Conservation (phyloP, 805 yeast genomes). For the Grigorovia jiainica region DNA sequence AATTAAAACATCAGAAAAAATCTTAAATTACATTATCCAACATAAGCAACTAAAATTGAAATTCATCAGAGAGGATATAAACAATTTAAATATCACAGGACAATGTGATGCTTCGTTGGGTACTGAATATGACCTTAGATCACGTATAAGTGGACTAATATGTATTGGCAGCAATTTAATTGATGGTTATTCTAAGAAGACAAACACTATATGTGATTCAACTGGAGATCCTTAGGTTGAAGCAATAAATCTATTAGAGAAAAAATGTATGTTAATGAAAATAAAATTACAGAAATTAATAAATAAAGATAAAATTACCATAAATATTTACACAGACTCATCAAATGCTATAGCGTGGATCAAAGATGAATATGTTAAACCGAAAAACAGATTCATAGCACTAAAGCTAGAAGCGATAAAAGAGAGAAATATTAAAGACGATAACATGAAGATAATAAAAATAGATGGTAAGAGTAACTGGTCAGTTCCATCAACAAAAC, state of each 20-base stretch:
- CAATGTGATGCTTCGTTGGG: constrained; percentile 1
- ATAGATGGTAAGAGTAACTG: background rate
- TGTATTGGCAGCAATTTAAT: constrained; percentile 1
- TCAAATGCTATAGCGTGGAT: background rate
- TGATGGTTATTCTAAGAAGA: constrained; percentile 1
- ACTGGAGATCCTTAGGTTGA: constrained; percentile 1
- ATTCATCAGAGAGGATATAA: background rate
- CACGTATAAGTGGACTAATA: background rate
- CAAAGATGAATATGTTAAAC: background rate
- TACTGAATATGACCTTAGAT: constrained; percentile 1
- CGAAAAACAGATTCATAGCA: background rate
- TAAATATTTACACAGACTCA: background rate
- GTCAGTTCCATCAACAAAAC: constrained; percentile 1
- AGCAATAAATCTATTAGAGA: constrained; percentile 1
- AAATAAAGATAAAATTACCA: background rate
- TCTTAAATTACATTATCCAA: background rate
- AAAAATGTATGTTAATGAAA: background rate
- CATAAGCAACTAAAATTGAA: background rate
- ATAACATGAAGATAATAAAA: background rate
- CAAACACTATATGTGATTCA: background rate
- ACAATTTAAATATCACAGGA: background rate
- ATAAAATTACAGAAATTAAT: background rate
- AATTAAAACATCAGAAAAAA: background rate
- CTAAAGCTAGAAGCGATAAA: background rate
- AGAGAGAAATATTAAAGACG: background rate